Conservation (phyloP, 257 asterid genomes). For the Buddleja alternifolia region DNA sequence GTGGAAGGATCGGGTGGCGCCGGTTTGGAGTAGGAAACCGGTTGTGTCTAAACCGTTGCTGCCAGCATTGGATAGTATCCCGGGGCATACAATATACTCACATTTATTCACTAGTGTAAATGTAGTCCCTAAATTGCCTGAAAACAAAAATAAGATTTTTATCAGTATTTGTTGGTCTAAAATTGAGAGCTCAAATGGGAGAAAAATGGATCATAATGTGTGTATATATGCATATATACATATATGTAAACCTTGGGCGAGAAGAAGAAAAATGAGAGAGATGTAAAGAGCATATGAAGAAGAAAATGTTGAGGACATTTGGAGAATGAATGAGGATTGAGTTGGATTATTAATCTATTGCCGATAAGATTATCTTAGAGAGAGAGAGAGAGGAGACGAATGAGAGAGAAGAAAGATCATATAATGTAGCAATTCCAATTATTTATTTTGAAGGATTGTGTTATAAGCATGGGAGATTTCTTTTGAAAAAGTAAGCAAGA, state of each 20-base stretch:
- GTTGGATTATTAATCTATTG: too few species aligned
- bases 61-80: conserved; percentile 35
- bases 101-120: conserved; percentile 37
- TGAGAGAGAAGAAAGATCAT: too few species aligned
- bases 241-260: background rate
- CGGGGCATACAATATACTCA: conserved; percentile 41
- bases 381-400: too few species aligned
- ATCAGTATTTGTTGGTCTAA: too few species aligned
- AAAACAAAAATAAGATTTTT: background rate
- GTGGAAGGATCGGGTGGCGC: conserved; percentile 27
- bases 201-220: background rate
- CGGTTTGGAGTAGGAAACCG: conserved; percentile 35
- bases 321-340: background rate
- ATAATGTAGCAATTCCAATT: too few species aligned
- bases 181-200: background rate
- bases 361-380: too few species aligned
- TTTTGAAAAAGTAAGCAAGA: too few species aligned
- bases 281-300: background rate
- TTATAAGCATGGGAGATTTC: too few species aligned
- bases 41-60: conserved; percentile 28
- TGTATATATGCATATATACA: too few species aligned
- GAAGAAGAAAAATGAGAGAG: conserved; percentile 16
- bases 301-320: conserved; percentile 9
- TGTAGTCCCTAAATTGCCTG: conserved; percentile 32
- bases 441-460: too few species aligned